A percentile compares a stretch with the other conserved stretches of the same genome.
Evolutionary conservation across 2,329 filamentous ascomycete species (phyloP).

Genomic region (Aspergillus pseudoviridinutans): DNA sequence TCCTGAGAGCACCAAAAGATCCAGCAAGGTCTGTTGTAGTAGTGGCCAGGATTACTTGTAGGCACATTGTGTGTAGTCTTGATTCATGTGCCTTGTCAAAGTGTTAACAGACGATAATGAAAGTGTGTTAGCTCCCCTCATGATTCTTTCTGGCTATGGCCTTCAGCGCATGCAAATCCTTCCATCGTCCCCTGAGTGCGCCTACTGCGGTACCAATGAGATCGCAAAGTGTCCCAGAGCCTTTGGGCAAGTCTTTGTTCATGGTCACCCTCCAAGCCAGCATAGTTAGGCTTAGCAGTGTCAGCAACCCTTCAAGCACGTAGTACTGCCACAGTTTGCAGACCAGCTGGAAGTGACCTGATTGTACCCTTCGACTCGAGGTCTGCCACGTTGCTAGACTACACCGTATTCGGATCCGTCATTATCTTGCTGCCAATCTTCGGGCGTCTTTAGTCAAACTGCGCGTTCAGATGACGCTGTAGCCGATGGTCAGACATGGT

Average conservation of each 20-base stretch:
- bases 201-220: neutral
- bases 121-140: neutral
- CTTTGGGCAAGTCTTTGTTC: neutral
- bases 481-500: conserved; percentile 1
- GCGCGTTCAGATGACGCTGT: conserved; percentile 8
- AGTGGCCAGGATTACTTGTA: neutral
- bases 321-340: conserved; percentile 6
- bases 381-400: conserved; percentile 21
- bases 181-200: neutral
- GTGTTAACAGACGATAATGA: neutral
- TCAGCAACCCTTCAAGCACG: conserved; percentile 1
- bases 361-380: conserved; percentile 17
- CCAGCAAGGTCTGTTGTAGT: neutral
- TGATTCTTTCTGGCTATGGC: neutral
- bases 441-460: neutral
- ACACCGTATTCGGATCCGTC: conserved; percentile 14
- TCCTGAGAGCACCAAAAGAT: neutral
- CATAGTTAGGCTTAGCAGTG: neutral
- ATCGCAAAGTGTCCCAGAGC: neutral
- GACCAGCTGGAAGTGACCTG: conserved; percentile 10
- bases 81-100: neutral
- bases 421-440: neutral
- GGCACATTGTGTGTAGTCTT: neutral
- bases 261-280: neutral
- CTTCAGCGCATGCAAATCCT: neutral